Evolutionary conservation across 2,329 filamentous ascomycete genomes (phyloP).

Genomic region (Fusarium foetens): DNA sequence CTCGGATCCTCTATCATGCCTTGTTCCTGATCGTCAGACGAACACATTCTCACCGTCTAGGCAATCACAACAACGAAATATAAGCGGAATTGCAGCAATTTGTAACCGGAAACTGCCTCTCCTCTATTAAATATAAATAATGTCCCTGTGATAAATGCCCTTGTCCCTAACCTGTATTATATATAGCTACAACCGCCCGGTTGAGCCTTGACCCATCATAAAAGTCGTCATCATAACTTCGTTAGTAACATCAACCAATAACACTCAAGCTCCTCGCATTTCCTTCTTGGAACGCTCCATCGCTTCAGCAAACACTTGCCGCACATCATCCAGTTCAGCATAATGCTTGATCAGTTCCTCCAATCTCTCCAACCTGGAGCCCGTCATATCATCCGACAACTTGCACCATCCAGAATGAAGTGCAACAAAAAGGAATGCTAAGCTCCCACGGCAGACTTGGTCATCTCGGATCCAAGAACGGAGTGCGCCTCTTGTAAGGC

Average conservation of each 20-base stretch:
- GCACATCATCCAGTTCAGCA: constrained; percentile 26
- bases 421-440: constrained; percentile 26
- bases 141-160: not conserved
- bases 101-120: not conserved
- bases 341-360: constrained; percentile 21
- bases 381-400: constrained; percentile 9
- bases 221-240: constrained; percentile 23
- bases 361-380: constrained; percentile 14
- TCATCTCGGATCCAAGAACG: constrained; percentile 27
- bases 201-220: constrained; percentile 10
- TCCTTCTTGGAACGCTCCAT: constrained; percentile 30
- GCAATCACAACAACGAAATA: not conserved
- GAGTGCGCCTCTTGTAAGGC: constrained; percentile 16
- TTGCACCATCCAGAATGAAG: constrained; percentile 26
- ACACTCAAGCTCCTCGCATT: constrained; percentile 7
- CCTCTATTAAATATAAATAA: constrained; percentile 9
- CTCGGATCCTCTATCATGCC: constrained; percentile 10
- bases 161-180: not conserved
- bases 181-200: constrained; percentile 2
- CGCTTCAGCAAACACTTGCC: constrained; percentile 17
- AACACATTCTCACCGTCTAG: not conserved
- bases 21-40: constrained; percentile 14
- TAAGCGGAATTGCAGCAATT: not conserved
- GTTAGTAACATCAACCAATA: constrained; percentile 7
- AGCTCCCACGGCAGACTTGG: constrained; percentile 13